Conservation (phyloP, 169 alveolate species). For the Plasmodium chabaudi region DNA sequence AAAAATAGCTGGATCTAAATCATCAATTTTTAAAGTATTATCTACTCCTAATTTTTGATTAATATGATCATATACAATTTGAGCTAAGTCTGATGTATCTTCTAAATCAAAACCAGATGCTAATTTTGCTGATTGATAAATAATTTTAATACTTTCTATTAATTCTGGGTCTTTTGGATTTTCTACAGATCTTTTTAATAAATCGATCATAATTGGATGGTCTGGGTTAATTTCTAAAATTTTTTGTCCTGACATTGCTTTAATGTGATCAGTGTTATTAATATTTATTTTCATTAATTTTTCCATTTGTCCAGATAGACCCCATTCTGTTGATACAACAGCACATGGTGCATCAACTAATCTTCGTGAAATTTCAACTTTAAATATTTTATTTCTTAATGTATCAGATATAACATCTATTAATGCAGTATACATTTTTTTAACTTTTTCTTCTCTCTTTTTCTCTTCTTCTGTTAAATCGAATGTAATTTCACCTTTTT, state of each 20-base stretch:
- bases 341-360: conserved; percentile 91
- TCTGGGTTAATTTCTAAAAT: conserved; percentile 97
- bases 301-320: conserved; percentile 94
- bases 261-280: conserved; percentile 83
- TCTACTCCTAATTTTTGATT: conserved; percentile 75
- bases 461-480: conserved; percentile 84
- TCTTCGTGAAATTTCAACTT: conserved; percentile 89
- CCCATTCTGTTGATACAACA: conserved; percentile 92
- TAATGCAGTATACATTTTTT: conserved; percentile 84
- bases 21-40: conserved; percentile 69
- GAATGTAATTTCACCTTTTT: conserved; percentile 88
- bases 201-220: conserved; percentile 93
- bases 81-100: conserved; percentile 79
- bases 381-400: conserved; percentile 80
- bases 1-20: conserved; percentile 68
- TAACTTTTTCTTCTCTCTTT: conserved; percentile 82
- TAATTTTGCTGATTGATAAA: conserved; percentile 86
- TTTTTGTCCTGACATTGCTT: conserved; percentile 85
- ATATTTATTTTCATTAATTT: conserved; percentile 90
- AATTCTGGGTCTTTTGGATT: conserved; percentile 74
- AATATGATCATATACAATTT: conserved; percentile 75
- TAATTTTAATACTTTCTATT: conserved; percentile 77
- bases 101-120: conserved; percentile 87
- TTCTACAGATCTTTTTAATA: conserved; percentile 77
- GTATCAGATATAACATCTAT: conserved; percentile 87